These are phyloP conservation scores for Penstemon eatonii DNA, from an alignment of 257 asterid genomes.

Conservation along the genomic window DNA sequence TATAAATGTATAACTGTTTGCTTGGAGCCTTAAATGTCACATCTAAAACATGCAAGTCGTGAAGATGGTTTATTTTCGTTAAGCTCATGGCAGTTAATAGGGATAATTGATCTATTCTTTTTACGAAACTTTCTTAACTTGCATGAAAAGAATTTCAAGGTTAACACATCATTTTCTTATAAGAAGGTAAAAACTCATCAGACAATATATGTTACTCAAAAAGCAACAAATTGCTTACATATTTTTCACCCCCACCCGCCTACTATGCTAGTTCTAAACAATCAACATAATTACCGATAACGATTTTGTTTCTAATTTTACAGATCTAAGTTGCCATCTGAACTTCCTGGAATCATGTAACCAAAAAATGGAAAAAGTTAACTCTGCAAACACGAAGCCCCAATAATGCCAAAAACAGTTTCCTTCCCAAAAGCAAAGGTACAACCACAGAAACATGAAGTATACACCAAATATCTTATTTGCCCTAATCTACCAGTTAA, in stretches of 20 bases:
- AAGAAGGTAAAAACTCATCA: background rate
- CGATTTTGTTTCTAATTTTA: background rate
- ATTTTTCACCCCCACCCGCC: background rate
- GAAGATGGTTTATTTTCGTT: background rate
- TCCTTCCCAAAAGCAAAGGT: background rate
- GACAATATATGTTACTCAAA: conserved; percentile 8
- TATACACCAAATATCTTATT: background rate
- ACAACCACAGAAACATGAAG: background rate
- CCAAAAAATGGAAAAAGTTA: background rate
- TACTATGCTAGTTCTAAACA: conserved; percentile 9
- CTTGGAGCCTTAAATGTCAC: conserved; percentile 3
- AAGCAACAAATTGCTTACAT: background rate
- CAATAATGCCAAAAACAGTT: background rate
- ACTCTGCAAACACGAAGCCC: conserved; percentile 2
- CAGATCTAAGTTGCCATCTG: conserved; percentile 7
- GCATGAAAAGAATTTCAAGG: background rate
- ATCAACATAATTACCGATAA: background rate
- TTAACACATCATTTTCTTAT: background rate
- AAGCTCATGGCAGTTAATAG: background rate
- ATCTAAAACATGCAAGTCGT: background rate
- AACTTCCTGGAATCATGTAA: background rate
- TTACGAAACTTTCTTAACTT: background rate
- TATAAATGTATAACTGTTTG: background rate
- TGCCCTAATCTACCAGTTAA: conserved; percentile 8
- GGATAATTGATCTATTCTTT: background rate